Evolutionary conservation across 345 rosid genomes (phyloP), one percentile per base, ranked within the genome.

Genomic region (Xanthoceras sorbifolium): DNA sequence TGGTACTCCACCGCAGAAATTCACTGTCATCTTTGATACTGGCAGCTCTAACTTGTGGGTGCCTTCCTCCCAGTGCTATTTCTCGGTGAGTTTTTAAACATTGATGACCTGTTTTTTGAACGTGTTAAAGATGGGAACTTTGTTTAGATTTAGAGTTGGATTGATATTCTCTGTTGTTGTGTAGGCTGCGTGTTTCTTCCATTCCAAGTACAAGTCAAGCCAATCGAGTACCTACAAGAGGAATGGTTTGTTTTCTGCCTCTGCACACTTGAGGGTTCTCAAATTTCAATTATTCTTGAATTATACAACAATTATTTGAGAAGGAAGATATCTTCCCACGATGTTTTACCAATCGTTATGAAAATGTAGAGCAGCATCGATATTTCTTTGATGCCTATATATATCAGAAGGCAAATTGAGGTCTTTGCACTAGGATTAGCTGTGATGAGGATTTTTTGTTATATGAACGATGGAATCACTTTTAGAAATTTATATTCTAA

Each of bases 1-100:
- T 76, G 99, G 98, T 80, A 92, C 98, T 82, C 98, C 97, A 38
- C 92, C 94, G 14, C 99, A 96, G 82, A 90, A 84, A 81, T 96
- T 96, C 89, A 93, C 97, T 1, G 97, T 93, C 79, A 86, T 96
- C 63, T 96, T 96, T 75, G 99, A 96, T 78, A 96, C 98, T 0
- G 98, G 97, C 44, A 96, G 99, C 85, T 87, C 99, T 70, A 93
- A 96, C 82, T 84, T 93, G 44, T 96, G 99, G 99, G 97, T 96
- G 79, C 98, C 99, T 46, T 96, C 99, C 40, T 70, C 97, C n/a
- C 87, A 90, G 78, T 96, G 99, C 84, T 82, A 86, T 76, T 89
- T 92, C 78, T 93, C 97, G 68, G 98, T 96, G 73, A 91, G 93
- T 65, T 78, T 76, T 64, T 50, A 3, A 10, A 34, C 18, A 31